Evolutionary conservation across 2,329 filamentous ascomycete genomes (phyloP).

Genomic region (Leptoxyphium fumago): DNA sequence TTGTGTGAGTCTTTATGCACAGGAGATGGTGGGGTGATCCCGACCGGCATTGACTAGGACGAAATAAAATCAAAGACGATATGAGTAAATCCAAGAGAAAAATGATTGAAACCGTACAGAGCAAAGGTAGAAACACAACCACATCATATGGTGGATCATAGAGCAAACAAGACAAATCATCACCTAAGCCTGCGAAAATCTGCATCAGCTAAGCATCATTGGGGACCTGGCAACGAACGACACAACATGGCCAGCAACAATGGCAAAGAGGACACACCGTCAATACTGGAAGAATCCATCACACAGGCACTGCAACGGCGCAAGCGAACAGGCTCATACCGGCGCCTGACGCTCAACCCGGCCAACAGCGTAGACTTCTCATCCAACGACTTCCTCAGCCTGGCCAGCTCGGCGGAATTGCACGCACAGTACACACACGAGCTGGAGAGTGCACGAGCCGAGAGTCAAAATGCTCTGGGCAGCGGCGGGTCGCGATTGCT

Average conservation of each 20-base stretch:
- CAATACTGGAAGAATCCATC: conserved; percentile 10
- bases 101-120: no score
- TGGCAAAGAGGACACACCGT: not conserved
- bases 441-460: conserved; percentile 19
- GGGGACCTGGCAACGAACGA: no score
- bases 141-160: no score
- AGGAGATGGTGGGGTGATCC: no score
- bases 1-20: no score
- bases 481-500: conserved; percentile 48
- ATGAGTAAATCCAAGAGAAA: no score
- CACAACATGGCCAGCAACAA: not conserved
- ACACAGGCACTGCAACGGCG: conserved; percentile 22
- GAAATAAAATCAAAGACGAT: no score
- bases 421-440: conserved; percentile 35
- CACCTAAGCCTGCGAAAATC: no score
- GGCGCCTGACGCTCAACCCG: conserved; percentile 32
- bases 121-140: no score
- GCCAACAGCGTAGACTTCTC: conserved; percentile 40
- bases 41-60: no score
- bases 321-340: conserved; percentile 29
- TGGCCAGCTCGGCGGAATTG: conserved; percentile 35
- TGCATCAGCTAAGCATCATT: no score
- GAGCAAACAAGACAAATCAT: no score
- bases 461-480: conserved; percentile 30
- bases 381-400: conserved; percentile 51